Base-by-base conservation (phyloP, 768 basidiomycete species). In the Suillus cothurnatus region DNA sequence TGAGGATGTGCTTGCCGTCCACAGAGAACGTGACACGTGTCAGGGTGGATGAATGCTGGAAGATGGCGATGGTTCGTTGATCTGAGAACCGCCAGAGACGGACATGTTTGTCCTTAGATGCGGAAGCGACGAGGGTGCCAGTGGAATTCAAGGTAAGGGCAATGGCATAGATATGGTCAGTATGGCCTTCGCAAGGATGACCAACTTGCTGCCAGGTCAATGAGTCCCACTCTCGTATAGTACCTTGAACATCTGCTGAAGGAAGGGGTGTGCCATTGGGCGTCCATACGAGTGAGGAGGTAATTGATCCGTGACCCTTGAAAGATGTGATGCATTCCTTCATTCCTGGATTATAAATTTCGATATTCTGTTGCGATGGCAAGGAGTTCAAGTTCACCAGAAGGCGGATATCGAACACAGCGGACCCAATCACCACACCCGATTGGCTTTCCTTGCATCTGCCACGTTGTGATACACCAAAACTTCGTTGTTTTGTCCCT, bases 381-480 rank as follows among this genome's bases (percentile, higher is more conserved):
- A 17, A 39, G 39, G 6, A 39, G 6, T 39, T 39, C 39, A 17
- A 39, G 6, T 39, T 39, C 39, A 39, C 39, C 39, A 17, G 39
- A 39, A 6, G 39, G 39, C 39, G 39, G 17, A 39, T 39, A 39
- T 39, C 15, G 39, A 17, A 39, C 1, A 6, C 15, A 39, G 39
- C 1, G 1, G 5, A 6, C 39, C n/a, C n/a, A n/a, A 39, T 0
- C 1, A 39, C 15, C 1, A 6, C 39, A 39, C 5, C 3, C 2
- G 15, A 39, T 39, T 39, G 39, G 15, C 6, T 39, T 15, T 6
- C 39, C 39, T 39, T 39, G 39, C 15, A 17, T 39, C 15, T 39
- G 39, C 39, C 39, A 39, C 6, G 39, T 17, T 39, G 6, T 39
- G 39, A 15, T 39, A 39, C 39, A 39, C 39, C 39, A 39, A 39